These are phyloP conservation scores for Hapsidospora chrysogenum DNA, from an alignment of 495 filamentous ascomycete genomes.

Conservation along the genomic window DNA sequence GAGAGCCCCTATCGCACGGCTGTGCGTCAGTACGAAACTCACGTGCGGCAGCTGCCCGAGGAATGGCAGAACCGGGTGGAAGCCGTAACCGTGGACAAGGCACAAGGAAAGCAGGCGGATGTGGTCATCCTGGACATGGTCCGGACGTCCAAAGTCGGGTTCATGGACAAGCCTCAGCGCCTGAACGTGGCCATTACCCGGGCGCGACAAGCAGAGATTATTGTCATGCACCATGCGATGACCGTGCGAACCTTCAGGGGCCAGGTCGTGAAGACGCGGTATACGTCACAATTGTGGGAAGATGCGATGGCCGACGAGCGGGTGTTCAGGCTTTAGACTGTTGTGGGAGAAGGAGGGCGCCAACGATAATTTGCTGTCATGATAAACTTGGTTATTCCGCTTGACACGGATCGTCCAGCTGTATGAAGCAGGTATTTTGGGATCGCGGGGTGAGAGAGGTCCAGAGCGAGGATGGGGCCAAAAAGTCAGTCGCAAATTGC, in stretches of 20 bases:
- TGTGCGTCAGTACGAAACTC: conserved; percentile 4
- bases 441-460: too few relatives aligned
- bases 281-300: not conserved
- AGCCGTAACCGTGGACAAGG: conserved; percentile 9
- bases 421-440: too few relatives aligned
- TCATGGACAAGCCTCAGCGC: conserved; percentile 8
- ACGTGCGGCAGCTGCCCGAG: conserved; percentile 1
- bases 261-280: not conserved
- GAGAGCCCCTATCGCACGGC: conserved; percentile 9
- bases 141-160: conserved; percentile 1
- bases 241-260: not conserved
- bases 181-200: conserved; percentile 9
- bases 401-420: too few relatives aligned
- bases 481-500: too few relatives aligned
- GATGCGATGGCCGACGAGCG: too few relatives aligned
- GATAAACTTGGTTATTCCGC: too few relatives aligned
- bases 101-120: conserved; percentile 12
- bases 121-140: conserved; percentile 13
- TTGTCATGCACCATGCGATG: conserved; percentile 8
- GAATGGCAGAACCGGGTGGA: conserved; percentile 7
- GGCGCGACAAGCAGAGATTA: conserved; percentile 8
- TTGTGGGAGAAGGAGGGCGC: too few relatives aligned
- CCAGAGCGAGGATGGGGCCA: too few relatives aligned
- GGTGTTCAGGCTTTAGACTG: too few relatives aligned
- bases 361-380: too few relatives aligned